Percentiles rank a stretch among this genome's conserved stretches.
Evolutionary conservation across 1,284 basidiomycete species (phyloP).

Genomic region (Boletus mariae): DNA sequence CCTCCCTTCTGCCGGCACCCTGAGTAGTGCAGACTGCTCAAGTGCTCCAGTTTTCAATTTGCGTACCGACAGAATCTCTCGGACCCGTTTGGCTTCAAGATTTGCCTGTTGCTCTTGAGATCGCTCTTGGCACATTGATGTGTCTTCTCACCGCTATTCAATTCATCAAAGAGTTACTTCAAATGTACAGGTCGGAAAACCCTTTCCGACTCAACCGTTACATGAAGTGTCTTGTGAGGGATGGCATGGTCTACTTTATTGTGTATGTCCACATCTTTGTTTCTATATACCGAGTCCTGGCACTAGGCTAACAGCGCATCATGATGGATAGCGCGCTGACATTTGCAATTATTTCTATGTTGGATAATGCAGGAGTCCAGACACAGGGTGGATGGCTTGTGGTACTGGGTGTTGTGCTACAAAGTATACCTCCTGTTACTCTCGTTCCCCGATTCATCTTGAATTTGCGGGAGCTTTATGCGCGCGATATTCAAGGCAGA

Average conservation of each 20-base stretch:
- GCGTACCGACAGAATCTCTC: not conserved
- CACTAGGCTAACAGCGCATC: not conserved
- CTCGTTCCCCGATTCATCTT: not conserved
- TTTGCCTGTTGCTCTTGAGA: not conserved
- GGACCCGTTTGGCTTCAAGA: not conserved
- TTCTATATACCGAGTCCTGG: no score
- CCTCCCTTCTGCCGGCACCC: no score
- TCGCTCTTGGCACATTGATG: not conserved
- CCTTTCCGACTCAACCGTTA: not conserved
- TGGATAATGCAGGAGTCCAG: not conserved
- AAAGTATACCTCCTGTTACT: not conserved
- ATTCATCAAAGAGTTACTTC: not conserved
- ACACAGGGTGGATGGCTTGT: not conserved
- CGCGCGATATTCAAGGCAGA: not conserved
- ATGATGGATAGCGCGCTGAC: not conserved
- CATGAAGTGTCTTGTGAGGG: not conserved
- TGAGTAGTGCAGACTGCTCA: no score
- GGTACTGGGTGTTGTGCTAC: not conserved
- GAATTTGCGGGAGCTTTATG: not conserved
- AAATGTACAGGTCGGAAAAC: not conserved
- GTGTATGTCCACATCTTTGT: not conserved
- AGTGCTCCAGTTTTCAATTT: no score
- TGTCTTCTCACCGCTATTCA: not conserved
- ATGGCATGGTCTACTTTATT: not conserved
- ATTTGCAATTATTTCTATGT: not conserved